These are phyloP conservation scores for Solanum piurae DNA, from an alignment of 257 asterid species.

Conservation along the genomic window DNA sequence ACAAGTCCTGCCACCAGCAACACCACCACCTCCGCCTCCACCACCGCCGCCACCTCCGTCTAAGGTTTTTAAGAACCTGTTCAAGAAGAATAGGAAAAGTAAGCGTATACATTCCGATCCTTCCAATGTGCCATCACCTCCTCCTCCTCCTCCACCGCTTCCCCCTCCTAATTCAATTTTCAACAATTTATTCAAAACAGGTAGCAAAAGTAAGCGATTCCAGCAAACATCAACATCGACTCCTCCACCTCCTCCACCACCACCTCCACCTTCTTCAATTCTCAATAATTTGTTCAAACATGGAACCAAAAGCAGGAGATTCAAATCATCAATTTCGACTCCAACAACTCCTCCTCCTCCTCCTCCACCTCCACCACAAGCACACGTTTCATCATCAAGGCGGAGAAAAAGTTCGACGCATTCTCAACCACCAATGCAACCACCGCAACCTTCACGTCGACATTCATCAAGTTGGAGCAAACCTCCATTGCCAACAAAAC, in stretches of 20 bases:
- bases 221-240: conserved; percentile 14
- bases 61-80: conserved; percentile 46
- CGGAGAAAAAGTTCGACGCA: neutral
- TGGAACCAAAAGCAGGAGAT: conserved; percentile 51
- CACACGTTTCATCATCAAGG: neutral
- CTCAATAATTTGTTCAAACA: conserved; percentile 47
- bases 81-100: conserved; percentile 50
- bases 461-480: conserved; percentile 16
- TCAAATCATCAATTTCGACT: conserved; percentile 14
- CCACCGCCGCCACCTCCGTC: conserved; percentile 60
- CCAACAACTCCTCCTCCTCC: conserved; percentile 25
- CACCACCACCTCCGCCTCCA: conserved; percentile 49
- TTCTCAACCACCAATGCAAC: conserved; percentile 1
- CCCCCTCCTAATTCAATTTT: conserved; percentile 65
- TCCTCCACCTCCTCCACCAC: conserved; percentile 41
- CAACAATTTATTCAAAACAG: conserved; percentile 51
- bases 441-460: conserved; percentile 10
- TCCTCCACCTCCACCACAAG: conserved; percentile 18
- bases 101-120: conserved; percentile 61
- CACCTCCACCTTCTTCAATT: conserved; percentile 57
- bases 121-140: conserved; percentile 25
- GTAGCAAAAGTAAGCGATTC: conserved; percentile 45
- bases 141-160: conserved; percentile 63
- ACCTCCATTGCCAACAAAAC: conserved; percentile 64
- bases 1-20: conserved; percentile 16